Evolutionary conservation across 192 early-diverging fungal genomes (phyloP).

Genomic region (Entrophospora sp.): DNA sequence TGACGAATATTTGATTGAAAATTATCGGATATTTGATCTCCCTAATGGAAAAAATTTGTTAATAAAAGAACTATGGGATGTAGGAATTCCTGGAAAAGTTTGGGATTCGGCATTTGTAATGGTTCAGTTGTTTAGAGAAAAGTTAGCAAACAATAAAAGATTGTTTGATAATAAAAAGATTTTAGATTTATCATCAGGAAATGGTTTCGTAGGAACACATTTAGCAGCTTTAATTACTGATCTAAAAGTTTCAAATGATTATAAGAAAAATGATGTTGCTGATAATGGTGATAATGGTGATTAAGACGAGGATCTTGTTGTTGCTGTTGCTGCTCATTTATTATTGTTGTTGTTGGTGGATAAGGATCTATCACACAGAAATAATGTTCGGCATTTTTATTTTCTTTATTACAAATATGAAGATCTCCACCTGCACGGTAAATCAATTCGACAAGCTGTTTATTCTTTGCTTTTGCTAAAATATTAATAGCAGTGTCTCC

Average conservation of each 20-base stretch:
- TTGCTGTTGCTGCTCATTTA: too few species aligned
- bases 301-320: too few species aligned
- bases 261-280: too few species aligned
- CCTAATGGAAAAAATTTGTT: constrained; percentile 11
- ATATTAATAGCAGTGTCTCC: constrained; percentile 73
- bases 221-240: constrained; percentile 12
- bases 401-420: constrained; percentile 58
- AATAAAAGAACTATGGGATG: constrained; percentile 20
- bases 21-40: constrained; percentile 1
- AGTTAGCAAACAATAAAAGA: not conserved
- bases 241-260: too few species aligned
- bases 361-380: constrained; percentile 23
- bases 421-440: constrained; percentile 53
- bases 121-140: constrained; percentile 1
- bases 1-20: constrained; percentile 14
- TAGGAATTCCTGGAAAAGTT: constrained; percentile 19
- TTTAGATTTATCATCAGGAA: constrained; percentile 18
- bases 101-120: constrained; percentile 20
- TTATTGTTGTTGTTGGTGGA: not conserved
- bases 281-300: too few species aligned
- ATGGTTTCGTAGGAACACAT: constrained; percentile 15
- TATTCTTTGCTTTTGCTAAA: constrained; percentile 49
- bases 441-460: constrained; percentile 48
- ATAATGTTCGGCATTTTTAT: constrained; percentile 56
- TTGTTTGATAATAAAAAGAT: constrained; percentile 6